Evolutionary conservation across 1,284 basidiomycete species (phyloP), one percentile per base, ranked within the genome.

Genomic region (Polyporus tsugae): DNA sequence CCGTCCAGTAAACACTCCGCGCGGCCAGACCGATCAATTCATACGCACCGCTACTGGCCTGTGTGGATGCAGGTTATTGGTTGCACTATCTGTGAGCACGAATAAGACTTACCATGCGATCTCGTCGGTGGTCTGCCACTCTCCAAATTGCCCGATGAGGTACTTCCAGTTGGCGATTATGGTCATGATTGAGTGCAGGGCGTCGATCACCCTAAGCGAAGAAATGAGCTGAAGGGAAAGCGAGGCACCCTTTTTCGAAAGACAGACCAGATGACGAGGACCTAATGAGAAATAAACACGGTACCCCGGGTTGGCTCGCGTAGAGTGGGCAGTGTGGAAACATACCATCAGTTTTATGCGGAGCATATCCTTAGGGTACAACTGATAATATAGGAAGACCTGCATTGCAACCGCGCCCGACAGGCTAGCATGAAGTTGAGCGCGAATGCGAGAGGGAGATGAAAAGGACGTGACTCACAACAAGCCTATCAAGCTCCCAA

Each of bases 321-420:
- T 49, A 10, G 10, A 25, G 22, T 25, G 22, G 19, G 7, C 13
- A 33, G 1, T 4, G 35, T 10, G 11, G 36, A 35, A 41, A 69
- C 72, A 19, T 17, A 72, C 72, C 67, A 72, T 70, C 46, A 67
- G 4, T 36, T 73, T 73, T 41, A 69, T 64, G 7, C 60, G 61
- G 6, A 62, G 11, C 9, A 41, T 44, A 36, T 73, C 72, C 49
- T 63, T 64, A 13, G 70, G 70, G 42, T 73, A 73, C 19, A 71
- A 36, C 41, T 68, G 67, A 38, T 59, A 69, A 42, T 73, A 73
- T 53, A 73, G 44, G 49, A 72, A 67, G 57, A 64, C 67, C 63
- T 73, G 72, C 72, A 73, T 73, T 13, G 44, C 60, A 3, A 71
- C 72, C 11, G 69, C 72, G 13, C 72, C 72, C 22, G 72, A 73